A percentile compares a stretch with the other conserved stretches of the same genome.
Evolutionary conservation across 805 yeast species (phyloP).

Genomic region (Tetrapisispora nanseiensis): DNA sequence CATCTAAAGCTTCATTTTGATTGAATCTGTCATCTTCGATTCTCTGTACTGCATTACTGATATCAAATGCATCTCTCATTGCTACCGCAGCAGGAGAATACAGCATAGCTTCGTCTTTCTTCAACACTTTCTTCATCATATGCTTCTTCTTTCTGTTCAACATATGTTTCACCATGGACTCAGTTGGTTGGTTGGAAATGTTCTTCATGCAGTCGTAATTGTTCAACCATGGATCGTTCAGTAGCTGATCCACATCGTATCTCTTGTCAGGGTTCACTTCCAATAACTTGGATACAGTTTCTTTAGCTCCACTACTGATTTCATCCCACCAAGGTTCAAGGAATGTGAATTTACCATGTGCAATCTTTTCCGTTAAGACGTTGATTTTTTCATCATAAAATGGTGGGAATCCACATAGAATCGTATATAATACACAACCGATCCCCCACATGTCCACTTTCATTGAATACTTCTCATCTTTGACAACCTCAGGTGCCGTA

Average conservation of each 20-base stretch:
- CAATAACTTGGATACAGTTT: constrained; percentile 53
- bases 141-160: constrained; percentile 14
- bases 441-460: constrained; percentile 98
- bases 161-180: constrained; percentile 1
- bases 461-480: constrained; percentile 84
- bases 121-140: constrained; percentile 7
- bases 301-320: constrained; percentile 59
- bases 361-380: constrained; percentile 56
- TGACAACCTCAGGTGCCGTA: constrained; percentile 96
- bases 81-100: constrained; percentile 72
- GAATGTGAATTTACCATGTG: constrained; percentile 64
- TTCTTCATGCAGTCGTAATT: constrained; percentile 18
- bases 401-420: constrained; percentile 96
- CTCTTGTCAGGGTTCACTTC: constrained; percentile 62
- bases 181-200: neutral
- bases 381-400: constrained; percentile 70
- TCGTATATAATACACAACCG: constrained; percentile 90
- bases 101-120: constrained; percentile 21
- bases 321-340: constrained; percentile 87
- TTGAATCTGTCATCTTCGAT: constrained; percentile 47
- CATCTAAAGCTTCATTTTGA: constrained; percentile 3
- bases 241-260: constrained; percentile 56
- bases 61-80: constrained; percentile 77
- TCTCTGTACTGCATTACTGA: constrained; percentile 78
- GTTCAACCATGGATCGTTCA: constrained; percentile 62